phyloP scores from a whole-genome alignment of 2,329 filamentous ascomycete genomes.

The Colletotrichum salicis region DNA sequence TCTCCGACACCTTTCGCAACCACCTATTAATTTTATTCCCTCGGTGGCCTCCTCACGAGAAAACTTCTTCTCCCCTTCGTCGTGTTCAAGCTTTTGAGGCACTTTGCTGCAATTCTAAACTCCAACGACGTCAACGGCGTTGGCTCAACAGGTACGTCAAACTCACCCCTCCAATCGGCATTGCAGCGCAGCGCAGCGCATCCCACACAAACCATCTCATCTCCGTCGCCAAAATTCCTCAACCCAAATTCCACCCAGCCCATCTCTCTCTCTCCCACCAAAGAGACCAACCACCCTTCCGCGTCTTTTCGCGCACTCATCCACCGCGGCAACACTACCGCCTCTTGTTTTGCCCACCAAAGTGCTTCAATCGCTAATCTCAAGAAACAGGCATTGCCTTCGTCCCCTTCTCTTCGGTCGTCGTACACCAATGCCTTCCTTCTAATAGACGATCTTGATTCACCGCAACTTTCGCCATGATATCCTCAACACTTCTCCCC shows the following conservation, averaged over 20 bases:
- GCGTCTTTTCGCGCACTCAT: neutral
- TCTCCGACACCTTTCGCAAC: slow-evolving; percentile 28
- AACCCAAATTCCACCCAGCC: slow-evolving; percentile 16
- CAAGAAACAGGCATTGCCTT: neutral
- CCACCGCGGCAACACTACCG: neutral
- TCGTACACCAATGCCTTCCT: slow-evolving; percentile 30
- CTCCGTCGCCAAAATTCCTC: slow-evolving; percentile 25
- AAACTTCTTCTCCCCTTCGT: neutral
- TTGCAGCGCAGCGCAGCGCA: neutral
- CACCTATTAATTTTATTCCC: neutral
- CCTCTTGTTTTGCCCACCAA: neutral
- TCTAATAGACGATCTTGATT: slow-evolving; percentile 22
- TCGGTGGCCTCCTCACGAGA: neutral
- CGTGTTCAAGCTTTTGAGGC: neutral
- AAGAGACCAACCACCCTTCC: neutral
- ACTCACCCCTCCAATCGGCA: slow-evolving; percentile 18
- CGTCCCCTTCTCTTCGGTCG: slow-evolving; percentile 2
- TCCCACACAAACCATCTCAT: slow-evolving; percentile 1
- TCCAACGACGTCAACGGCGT: slow-evolving; percentile 28
- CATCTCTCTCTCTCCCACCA: too few relatives aligned
- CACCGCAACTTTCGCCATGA: slow-evolving; percentile 52
- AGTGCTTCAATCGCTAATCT: slow-evolving; percentile 24
- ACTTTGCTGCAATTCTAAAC: slow-evolving; percentile 6
- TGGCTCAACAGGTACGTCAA: slow-evolving; percentile 16
- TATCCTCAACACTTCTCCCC: slow-evolving; percentile 66